Evolutionary conservation across 106 monocot genomes (phyloP).

Genomic region (Acorus gramineus): DNA sequence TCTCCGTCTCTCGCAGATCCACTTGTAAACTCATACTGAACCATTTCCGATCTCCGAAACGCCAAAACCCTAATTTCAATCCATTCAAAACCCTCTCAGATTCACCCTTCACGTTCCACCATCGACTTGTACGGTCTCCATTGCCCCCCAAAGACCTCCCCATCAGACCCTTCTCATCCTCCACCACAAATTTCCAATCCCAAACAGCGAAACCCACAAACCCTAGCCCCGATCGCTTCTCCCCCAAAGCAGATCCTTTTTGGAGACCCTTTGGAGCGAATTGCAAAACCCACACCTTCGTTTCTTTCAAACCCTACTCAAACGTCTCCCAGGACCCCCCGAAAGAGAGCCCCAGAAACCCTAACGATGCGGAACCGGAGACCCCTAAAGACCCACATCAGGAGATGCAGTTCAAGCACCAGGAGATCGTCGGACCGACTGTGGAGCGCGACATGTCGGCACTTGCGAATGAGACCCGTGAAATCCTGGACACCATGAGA

Average conservation of each 20-base stretch:
- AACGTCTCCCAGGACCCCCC: constrained; percentile 7
- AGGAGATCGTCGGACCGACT: constrained; percentile 89
- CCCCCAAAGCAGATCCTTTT: too few relatives aligned
- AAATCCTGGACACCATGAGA: constrained; percentile 41
- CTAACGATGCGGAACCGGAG: neutral
- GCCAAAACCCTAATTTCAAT: constrained; percentile 2
- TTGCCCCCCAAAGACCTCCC: neutral
- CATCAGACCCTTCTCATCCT: neutral
- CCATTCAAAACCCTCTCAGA: neutral
- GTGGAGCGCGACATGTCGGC: constrained; percentile 80
- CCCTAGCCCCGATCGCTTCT: too few relatives aligned
- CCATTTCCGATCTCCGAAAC: constrained; percentile 3
- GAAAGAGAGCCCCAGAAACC: neutral
- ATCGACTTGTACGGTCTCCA: neutral
- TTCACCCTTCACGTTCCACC: neutral
- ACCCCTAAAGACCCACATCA: neutral
- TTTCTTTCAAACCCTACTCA: too few relatives aligned
- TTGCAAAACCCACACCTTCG: too few relatives aligned
- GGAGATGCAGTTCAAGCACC: constrained; percentile 40
- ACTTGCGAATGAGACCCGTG: constrained; percentile 85
- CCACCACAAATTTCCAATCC: too few relatives aligned
- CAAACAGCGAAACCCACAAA: too few relatives aligned
- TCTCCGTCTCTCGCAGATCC: constrained; percentile 11
- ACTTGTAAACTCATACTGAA: neutral
- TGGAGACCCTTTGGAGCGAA: too few relatives aligned